Evolutionary conservation across 306 rosid species (phyloP).

Genomic region (Lithocarpus polystachyus): DNA sequence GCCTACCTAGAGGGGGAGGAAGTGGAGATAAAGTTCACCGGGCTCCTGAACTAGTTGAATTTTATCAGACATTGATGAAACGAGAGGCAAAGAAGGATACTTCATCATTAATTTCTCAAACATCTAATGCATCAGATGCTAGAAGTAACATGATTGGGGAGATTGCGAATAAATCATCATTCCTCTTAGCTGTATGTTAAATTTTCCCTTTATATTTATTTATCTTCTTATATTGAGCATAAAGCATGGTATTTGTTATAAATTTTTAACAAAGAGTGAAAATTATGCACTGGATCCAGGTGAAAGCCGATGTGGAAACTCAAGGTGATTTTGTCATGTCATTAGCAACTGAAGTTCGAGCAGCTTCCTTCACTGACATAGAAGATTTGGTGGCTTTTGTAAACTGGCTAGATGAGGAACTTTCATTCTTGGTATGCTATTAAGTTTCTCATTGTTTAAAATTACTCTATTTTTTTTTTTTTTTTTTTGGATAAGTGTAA

Average conservation of each 20-base stretch:
- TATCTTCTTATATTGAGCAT: neutral
- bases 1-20: conserved; percentile 60
- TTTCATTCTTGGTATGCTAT: conserved; percentile 55
- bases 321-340: conserved; percentile 94
- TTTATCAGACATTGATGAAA: conserved; percentile 93
- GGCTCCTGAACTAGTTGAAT: conserved; percentile 87
- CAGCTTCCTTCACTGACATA: conserved; percentile 69
- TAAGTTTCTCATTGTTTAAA: neutral
- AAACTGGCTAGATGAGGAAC: conserved; percentile 98
- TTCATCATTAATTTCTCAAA: conserved; percentile 56
- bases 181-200: conserved; percentile 84
- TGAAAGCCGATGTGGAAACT: conserved; percentile 94
- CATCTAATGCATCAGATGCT: conserved; percentile 71
- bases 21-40: conserved; percentile 81
- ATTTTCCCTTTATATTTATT: conserved; percentile 9
- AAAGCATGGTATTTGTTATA: neutral
- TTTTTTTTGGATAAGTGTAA: too few relatives aligned
- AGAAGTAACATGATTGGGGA: conserved; percentile 97
- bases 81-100: conserved; percentile 95
- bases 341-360: conserved; percentile 92
- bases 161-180: conserved; percentile 85
- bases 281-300: conserved; percentile 34
- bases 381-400: conserved; percentile 84
- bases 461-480: neutral
- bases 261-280: neutral